phyloP scores from a whole-genome alignment of 495 filamentous ascomycete genomes.

The Penicillium odoratum region DNA sequence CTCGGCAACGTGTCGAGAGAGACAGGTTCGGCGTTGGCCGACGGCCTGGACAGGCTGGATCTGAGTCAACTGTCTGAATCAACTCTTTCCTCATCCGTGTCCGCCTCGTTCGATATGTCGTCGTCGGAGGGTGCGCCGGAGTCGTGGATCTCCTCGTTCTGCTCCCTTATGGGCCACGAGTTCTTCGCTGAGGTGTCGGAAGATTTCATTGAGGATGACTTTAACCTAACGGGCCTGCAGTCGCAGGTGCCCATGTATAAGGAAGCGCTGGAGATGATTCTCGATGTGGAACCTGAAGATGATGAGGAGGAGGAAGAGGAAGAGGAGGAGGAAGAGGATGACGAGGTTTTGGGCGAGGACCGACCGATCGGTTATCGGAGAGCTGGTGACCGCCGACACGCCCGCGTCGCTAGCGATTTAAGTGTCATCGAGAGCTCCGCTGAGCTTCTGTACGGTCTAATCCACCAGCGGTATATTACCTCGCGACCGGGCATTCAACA shows the following conservation, averaged over 20 bases:
- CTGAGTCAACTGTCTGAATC: conserved; percentile 52
- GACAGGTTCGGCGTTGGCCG: conserved; percentile 53
- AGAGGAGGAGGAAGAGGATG: conserved; percentile 77
- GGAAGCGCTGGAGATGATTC: conserved; percentile 94
- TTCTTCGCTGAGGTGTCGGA: conserved; percentile 99
- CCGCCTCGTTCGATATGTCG: conserved; percentile 55
- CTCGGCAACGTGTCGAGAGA: conserved; percentile 55
- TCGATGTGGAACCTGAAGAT: conserved; percentile 95
- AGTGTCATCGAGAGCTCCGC: conserved; percentile 95
- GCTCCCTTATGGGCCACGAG: conserved; percentile 91
- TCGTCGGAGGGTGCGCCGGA: conserved; percentile 83
- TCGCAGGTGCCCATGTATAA: conserved; percentile 98
- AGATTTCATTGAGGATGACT: conserved; percentile 99
- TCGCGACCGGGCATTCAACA: conserved; percentile 96
- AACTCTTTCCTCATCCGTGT: conserved; percentile 48
- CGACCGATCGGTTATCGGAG: conserved; percentile 58
- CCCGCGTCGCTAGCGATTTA: conserved; percentile 84
- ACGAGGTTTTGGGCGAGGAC: conserved; percentile 69
- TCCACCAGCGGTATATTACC: conserved; percentile 98
- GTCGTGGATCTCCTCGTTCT: conserved; percentile 97
- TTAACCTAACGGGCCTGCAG: conserved; percentile 94
- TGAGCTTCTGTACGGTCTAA: conserved; percentile 95
- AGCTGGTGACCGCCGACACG: conserved; percentile 69
- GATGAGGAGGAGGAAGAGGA: conserved; percentile 77
- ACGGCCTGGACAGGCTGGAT: conserved; percentile 54